Percentiles rank a stretch among this genome's conserved stretches.
Evolutionary conservation across 805 yeast genomes (phyloP).

Genomic region (Candida maris): DNA sequence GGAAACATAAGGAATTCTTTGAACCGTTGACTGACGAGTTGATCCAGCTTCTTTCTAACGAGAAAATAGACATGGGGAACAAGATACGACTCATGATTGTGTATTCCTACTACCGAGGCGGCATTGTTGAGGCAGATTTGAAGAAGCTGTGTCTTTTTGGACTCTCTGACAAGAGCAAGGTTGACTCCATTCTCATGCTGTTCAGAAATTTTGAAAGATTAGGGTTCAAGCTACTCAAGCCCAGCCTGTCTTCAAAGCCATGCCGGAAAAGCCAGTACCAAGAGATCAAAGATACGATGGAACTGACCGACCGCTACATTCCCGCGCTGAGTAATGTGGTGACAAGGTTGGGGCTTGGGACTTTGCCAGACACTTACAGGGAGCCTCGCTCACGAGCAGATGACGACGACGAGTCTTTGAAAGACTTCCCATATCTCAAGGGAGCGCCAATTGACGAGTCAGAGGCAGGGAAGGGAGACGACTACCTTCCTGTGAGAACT

Average conservation of each 20-base stretch:
- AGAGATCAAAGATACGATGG: conserved; percentile 35
- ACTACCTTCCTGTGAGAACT: conserved; percentile 18
- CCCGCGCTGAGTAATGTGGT: conserved; percentile 28
- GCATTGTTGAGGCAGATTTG: conserved; percentile 71
- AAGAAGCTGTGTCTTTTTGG: conserved; percentile 61
- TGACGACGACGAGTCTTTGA: conserved; percentile 38
- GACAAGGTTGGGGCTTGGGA: conserved; percentile 23
- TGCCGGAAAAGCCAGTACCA: conserved; percentile 51
- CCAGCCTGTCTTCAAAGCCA: conserved; percentile 37
- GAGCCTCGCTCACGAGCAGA: conserved; percentile 11
- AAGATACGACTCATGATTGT: conserved; percentile 70
- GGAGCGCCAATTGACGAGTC: conserved; percentile 29
- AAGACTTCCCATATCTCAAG: conserved; percentile 48
- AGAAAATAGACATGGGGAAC: conserved; percentile 53
- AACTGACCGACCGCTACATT: conserved; percentile 23
- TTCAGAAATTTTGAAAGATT: conserved; percentile 53
- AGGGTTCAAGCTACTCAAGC: conserved; percentile 35
- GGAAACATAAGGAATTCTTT: conserved; percentile 58
- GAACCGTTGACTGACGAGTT: conserved; percentile 55
- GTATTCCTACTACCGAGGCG: conserved; percentile 80
- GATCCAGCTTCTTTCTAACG: conserved; percentile 49
- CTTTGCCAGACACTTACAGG: conserved; percentile 27
- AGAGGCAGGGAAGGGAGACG: conserved; percentile 10
- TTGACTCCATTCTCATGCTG: conserved; percentile 43
- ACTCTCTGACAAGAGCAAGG: conserved; percentile 23